These are phyloP conservation scores for Solanum peruvianum DNA, from an alignment of 257 asterid genomes.

Conservation along the genomic window DNA sequence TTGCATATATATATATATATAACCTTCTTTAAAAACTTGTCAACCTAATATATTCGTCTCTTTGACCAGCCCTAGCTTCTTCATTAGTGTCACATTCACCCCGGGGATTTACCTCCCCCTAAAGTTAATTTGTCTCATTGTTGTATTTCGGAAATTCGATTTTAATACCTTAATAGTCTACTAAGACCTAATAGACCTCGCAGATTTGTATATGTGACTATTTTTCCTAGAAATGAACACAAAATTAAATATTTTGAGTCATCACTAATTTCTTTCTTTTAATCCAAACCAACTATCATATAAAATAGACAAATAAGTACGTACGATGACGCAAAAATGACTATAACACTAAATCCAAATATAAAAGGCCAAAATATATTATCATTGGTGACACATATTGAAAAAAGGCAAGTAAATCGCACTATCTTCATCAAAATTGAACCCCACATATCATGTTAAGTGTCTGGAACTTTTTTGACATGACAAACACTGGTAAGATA, in stretches of 20 bases:
- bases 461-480: background rate
- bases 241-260: background rate
- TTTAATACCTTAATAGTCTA: background rate
- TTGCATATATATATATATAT: background rate
- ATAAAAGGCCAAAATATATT: background rate
- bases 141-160: background rate
- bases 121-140: background rate
- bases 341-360: background rate
- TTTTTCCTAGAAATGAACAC: background rate
- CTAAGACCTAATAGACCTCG: background rate
- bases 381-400: background rate
- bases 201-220: too few relatives aligned
- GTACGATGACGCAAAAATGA: background rate
- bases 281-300: background rate
- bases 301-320: background rate
- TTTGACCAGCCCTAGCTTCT: background rate
- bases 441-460: background rate
- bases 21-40: too few relatives aligned
- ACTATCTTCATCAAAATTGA: background rate
- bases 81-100: background rate
- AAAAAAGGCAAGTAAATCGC: background rate
- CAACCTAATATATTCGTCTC: background rate
- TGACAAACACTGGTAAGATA: background rate
- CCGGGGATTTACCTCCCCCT: background rate
- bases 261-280: background rate